Conservation (phyloP, 805 yeast genomes). For the Candida glaebosa region DNA sequence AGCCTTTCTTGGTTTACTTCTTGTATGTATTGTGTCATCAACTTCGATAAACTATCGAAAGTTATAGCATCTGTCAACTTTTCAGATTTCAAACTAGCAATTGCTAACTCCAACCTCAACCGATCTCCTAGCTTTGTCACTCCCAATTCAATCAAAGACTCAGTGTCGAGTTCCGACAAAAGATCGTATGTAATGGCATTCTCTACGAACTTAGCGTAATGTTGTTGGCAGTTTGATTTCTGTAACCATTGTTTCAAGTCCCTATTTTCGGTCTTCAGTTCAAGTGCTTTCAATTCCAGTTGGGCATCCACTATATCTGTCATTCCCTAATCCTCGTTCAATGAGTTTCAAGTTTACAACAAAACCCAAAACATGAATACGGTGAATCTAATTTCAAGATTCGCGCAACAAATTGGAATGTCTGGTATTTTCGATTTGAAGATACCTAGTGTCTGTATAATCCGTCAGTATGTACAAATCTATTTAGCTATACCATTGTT, state of each 20-base stretch:
- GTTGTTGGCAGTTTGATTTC: conserved; percentile 32
- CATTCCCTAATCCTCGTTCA: background rate
- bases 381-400: background rate
- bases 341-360: background rate
- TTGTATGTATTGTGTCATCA: conserved; percentile 14
- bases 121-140: conserved; percentile 81
- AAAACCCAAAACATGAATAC: background rate
- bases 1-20: background rate
- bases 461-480: conserved; percentile 6
- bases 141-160: conserved; percentile 69
- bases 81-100: conserved; percentile 43
- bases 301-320: background rate
- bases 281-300: conserved; percentile 1
- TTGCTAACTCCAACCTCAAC: conserved; percentile 59
- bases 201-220: conserved; percentile 33
- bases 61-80: conserved; percentile 17
- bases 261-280: conserved; percentile 10
- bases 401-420: background rate
- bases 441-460: no score
- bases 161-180: conserved; percentile 57
- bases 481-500: conserved; percentile 39
- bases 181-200: conserved; percentile 57
- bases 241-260: conserved; percentile 37
- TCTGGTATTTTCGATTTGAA: no score
- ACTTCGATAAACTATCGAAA: conserved; percentile 23